phyloP scores from a whole-genome alignment of 257 asterid genomes.

The Solanum virginianum region DNA sequence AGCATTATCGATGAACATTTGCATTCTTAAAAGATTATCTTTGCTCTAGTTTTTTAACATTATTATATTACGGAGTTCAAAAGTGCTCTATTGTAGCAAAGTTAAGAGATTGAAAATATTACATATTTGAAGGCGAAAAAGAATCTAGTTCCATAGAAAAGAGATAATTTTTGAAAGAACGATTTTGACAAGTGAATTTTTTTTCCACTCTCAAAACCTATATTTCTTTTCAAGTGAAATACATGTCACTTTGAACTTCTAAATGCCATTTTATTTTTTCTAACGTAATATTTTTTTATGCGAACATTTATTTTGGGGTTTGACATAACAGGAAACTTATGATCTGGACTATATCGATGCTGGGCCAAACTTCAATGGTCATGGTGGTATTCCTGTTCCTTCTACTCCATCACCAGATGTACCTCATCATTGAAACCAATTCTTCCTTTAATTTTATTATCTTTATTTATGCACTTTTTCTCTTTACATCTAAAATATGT shows the following conservation, averaged over 20 bases:
- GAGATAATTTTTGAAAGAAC: too few species aligned
- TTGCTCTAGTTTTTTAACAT: background rate
- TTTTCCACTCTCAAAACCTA: background rate
- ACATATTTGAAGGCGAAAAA: too few species aligned
- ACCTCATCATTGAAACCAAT: background rate
- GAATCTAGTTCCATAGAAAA: too few species aligned
- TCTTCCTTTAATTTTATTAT: background rate
- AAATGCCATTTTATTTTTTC: background rate
- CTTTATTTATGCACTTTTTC: background rate
- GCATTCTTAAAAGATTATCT: background rate
- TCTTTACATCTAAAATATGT: background rate
- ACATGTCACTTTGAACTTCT: too few species aligned
- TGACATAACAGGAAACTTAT: conserved; percentile 13
- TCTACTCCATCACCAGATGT: background rate
- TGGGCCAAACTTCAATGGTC: conserved; percentile 40
- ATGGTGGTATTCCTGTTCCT: conserved; percentile 5
- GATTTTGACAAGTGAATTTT: too few species aligned
- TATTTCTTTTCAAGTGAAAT: too few species aligned
- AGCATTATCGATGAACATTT: too few species aligned
- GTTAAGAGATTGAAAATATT: too few species aligned
- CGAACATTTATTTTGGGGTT: background rate
- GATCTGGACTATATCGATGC: conserved; percentile 41
- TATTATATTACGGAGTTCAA: background rate
- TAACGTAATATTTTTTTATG: background rate
- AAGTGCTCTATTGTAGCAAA: background rate